Evolutionary conservation across 345 rosid species (phyloP).

Genomic region (Eucalyptus marginata): DNA sequence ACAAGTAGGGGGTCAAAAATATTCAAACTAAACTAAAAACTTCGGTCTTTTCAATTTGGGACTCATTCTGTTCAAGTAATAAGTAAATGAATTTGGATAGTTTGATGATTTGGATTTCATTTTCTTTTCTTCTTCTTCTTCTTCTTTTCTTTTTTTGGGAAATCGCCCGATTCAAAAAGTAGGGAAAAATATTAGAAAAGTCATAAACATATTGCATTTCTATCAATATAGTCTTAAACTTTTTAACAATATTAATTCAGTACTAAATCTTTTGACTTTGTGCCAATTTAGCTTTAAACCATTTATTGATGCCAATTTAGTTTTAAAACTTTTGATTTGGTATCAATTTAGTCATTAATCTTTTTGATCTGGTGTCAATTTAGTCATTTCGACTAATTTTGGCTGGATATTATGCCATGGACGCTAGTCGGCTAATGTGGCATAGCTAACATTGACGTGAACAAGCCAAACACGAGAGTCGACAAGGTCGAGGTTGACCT

Average conservation of each 20-base stretch:
- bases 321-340: rapidly evolving
- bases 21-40: rapidly evolving
- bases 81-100: too few relatives aligned
- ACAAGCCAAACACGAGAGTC: rapidly evolving
- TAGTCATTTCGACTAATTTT: too few relatives aligned
- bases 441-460: rapidly evolving
- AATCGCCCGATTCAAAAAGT: rapidly evolving
- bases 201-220: rapidly evolving
- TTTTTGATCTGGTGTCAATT: rapidly evolving
- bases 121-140: too few relatives aligned
- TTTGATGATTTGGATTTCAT: too few relatives aligned
- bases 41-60: rapidly evolving
- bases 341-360: rapidly evolving
- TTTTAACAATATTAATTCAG: rapidly evolving
- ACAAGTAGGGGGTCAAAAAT: too few relatives aligned
- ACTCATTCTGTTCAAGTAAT: too few relatives aligned
- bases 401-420: rapidly evolving
- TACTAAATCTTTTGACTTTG: rapidly evolving
- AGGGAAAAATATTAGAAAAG: rapidly evolving
- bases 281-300: too few relatives aligned
- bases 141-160: rapidly evolving
- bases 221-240: too few relatives aligned
- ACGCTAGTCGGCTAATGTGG: rapidly evolving
- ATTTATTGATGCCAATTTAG: too few relatives aligned
- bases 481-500: too few relatives aligned